Conservation (phyloP, 192 early-diverging fungal species). For the Coemansia guatemalensis region DNA sequence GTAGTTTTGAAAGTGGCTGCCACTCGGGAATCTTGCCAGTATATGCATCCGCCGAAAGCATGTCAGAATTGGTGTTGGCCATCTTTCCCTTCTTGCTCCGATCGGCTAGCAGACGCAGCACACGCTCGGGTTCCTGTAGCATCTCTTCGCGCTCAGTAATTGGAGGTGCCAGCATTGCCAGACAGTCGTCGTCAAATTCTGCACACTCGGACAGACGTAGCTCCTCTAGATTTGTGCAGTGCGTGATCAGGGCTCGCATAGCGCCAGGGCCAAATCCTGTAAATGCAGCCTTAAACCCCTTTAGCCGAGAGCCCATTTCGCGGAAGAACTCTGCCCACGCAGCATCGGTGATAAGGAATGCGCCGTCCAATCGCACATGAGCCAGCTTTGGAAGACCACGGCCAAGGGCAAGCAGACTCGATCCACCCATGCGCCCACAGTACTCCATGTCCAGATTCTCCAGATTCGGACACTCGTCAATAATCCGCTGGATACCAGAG, state of each 20-base stretch:
- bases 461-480: constrained; percentile 63
- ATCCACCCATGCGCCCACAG: constrained; percentile 70
- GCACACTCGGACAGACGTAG: constrained; percentile 66
- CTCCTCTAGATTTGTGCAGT: constrained; percentile 61
- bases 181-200: constrained; percentile 54
- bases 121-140: constrained; percentile 35
- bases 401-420: constrained; percentile 46
- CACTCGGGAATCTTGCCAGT: constrained; percentile 17
- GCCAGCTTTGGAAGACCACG: constrained; percentile 48
- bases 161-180: constrained; percentile 41
- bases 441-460: constrained; percentile 63
- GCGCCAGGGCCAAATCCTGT: constrained; percentile 56
- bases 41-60: neutral
- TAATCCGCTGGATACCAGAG: constrained; percentile 58
- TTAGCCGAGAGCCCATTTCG: constrained; percentile 53
- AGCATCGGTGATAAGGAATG: constrained; percentile 63
- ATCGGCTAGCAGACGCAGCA: constrained; percentile 4
- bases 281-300: constrained; percentile 60
- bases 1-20: constrained; percentile 24
- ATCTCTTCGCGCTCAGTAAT: constrained; percentile 38
- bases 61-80: neutral
- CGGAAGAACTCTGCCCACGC: constrained; percentile 65
- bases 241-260: constrained; percentile 55
- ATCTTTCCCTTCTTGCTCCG: constrained; percentile 12
- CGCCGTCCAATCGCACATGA: constrained; percentile 65